A percentile compares a stretch with the other conserved stretches of the same genome.
These are phyloP conservation scores for Ilyonectria sp. DNA, from an alignment of 2,329 filamentous ascomycete species.

Conservation along the genomic window DNA sequence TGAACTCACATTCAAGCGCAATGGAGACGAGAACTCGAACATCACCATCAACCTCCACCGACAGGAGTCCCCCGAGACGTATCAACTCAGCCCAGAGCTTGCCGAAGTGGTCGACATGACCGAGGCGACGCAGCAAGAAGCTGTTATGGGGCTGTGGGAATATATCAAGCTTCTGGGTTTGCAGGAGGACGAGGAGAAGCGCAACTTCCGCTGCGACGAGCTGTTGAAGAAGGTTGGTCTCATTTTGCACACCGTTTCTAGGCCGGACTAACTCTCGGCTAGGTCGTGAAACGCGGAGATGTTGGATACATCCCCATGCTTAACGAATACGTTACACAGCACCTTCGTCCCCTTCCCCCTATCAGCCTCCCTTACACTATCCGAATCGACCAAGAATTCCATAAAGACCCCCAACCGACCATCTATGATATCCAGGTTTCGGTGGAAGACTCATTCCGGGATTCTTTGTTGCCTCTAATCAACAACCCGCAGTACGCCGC, in stretches of 20 bases:
- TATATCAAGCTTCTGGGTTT: slow-evolving; percentile 90
- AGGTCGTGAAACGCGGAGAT: slow-evolving; percentile 83
- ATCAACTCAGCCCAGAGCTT: slow-evolving; percentile 82
- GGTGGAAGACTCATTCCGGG: slow-evolving; percentile 85
- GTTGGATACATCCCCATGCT: slow-evolving; percentile 89
- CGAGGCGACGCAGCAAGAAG: slow-evolving; percentile 89
- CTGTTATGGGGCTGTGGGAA: slow-evolving; percentile 94
- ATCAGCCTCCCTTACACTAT: slow-evolving; percentile 93
- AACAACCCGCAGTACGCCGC: slow-evolving; percentile 79
- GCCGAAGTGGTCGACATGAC: slow-evolving; percentile 88
- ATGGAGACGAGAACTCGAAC: slow-evolving; percentile 92
- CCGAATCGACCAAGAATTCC: slow-evolving; percentile 88
- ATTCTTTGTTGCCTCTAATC: slow-evolving; percentile 75
- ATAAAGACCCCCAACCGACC: slow-evolving; percentile 81
- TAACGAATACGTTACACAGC: slow-evolving; percentile 82
- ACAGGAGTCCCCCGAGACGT: slow-evolving; percentile 90
- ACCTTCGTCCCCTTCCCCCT: slow-evolving; percentile 85
- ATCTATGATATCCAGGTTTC: slow-evolving; percentile 92
- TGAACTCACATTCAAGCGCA: slow-evolving; percentile 90
- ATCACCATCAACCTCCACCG: slow-evolving; percentile 89
- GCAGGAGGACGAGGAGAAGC: slow-evolving; percentile 95
- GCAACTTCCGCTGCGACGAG: slow-evolving; percentile 92
- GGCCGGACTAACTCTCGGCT: slow-evolving; percentile 43
- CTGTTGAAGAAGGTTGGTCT: slow-evolving; percentile 79
- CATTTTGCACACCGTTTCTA: neutral